Conservation (phyloP, 1,139 yeast species). For the Candida freyschussii region DNA sequence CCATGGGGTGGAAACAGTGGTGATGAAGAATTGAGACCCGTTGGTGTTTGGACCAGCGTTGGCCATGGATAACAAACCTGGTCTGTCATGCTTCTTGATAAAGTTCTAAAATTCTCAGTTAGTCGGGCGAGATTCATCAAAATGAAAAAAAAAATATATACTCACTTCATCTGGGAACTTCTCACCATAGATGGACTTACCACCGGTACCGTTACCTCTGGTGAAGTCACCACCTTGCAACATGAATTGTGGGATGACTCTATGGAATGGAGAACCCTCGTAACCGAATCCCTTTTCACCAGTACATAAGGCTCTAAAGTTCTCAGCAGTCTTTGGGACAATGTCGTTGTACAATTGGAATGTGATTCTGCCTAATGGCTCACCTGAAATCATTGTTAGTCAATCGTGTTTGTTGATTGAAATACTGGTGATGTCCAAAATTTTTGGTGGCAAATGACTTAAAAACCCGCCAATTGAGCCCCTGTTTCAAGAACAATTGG, state of each 20-base stretch:
- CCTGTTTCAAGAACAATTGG: neutral
- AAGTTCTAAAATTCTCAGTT: too few species aligned
- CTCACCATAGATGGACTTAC: slow-evolving; percentile 96
- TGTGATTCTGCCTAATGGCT: slow-evolving; percentile 43
- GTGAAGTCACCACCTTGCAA: slow-evolving; percentile 99
- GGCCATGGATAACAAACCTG: slow-evolving; percentile 98
- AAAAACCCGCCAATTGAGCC: slow-evolving; percentile 2
- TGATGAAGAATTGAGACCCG: slow-evolving; percentile 98
- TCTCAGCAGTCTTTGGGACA: slow-evolving; percentile 97
- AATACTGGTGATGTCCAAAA: too few species aligned
- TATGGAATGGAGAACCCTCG: slow-evolving; percentile 91
- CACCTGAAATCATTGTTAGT: slow-evolving; percentile 27
- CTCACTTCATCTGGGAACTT: slow-evolving; percentile 95
- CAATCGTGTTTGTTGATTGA: too few species aligned
- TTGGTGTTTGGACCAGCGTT: slow-evolving; percentile 99
- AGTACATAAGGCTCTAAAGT: slow-evolving; percentile 94
- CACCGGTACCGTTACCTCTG: slow-evolving; percentile 95
- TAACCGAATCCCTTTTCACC: slow-evolving; percentile 94
- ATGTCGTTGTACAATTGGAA: slow-evolving; percentile 85
- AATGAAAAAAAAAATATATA: too few species aligned
- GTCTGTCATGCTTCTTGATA: slow-evolving; percentile 74
- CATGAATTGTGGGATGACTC: slow-evolving; percentile 98
- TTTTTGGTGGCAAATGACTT: neutral
- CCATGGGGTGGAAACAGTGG: slow-evolving; percentile 96
- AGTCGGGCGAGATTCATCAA: too few species aligned